Percentiles rank a stretch among this genome's conserved stretches.
Evolutionary conservation across 2,329 filamentous ascomycete genomes (phyloP).

Genomic region (Fusarium paranaense): DNA sequence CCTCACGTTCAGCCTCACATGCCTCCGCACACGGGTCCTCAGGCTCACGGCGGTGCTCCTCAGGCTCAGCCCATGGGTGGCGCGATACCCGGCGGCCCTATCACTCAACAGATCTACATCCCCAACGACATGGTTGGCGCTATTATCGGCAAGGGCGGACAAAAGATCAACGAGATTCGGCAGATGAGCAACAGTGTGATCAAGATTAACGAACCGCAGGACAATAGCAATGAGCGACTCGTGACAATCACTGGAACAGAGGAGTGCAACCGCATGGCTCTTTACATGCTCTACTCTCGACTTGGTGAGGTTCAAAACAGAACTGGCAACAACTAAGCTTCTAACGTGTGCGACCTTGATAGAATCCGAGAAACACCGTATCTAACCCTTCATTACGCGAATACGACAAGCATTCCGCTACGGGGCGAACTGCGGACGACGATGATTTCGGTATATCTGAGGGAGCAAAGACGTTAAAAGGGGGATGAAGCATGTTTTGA

Average conservation of each 20-base stretch:
- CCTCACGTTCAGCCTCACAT: slow-evolving; percentile 81
- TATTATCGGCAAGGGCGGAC: slow-evolving; percentile 97
- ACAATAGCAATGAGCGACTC: slow-evolving; percentile 97
- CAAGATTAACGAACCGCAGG: slow-evolving; percentile 99
- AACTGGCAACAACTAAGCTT: slow-evolving; percentile 37
- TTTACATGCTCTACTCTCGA: slow-evolving; percentile 98
- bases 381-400: slow-evolving; percentile 44
- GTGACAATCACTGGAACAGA: slow-evolving; percentile 98
- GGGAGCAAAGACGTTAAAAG: slow-evolving; percentile 33
- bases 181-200: slow-evolving; percentile 98
- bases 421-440: slow-evolving; percentile 14
- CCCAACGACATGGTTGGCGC: slow-evolving; percentile 99
- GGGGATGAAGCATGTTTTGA: slow-evolving; percentile 33
- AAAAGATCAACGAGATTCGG: slow-evolving; percentile 99
- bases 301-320: slow-evolving; percentile 74
- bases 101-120: slow-evolving; percentile 99
- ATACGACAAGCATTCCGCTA: slow-evolving; percentile 20
- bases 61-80: slow-evolving; percentile 81
- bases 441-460: slow-evolving; percentile 15
- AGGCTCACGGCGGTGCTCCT: slow-evolving; percentile 72
- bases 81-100: slow-evolving; percentile 68
- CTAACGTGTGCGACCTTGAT: slow-evolving; percentile 43
- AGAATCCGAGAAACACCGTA: slow-evolving; percentile 61
- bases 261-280: slow-evolving; percentile 99
- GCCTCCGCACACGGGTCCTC: slow-evolving; percentile 67